Base-by-base conservation (phyloP, 106 monocot species). In the Dioscorea zingiberensis region DNA sequence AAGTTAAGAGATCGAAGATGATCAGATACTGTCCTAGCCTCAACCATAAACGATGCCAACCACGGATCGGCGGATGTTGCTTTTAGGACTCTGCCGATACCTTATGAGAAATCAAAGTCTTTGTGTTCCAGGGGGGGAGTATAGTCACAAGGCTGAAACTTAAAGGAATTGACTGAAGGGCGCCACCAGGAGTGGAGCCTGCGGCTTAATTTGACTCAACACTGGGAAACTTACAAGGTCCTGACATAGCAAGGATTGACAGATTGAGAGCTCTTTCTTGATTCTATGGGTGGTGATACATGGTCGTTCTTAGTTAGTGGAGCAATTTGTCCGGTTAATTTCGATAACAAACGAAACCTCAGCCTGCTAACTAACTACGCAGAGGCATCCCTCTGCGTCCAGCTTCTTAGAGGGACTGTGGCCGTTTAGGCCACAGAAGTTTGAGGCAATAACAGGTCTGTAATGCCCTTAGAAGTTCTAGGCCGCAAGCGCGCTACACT, bases 381-480 rank as follows among this genome's bases (percentile, higher is more conserved):
- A n/a, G 58, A 58, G 58, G 58, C 4, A 58, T 58, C 58, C 58
- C 58, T n/a, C 58, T n/a, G 10, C 23, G 58, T 3, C 58, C 58
- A 58, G 58, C 58, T 58, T 58, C 25, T 24, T 21, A 58, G 58
- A 58, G 58, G 58, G 58, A 58, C 58, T 58, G 23, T 58, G 58
- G 58, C 25, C 58, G 21, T 58, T 58, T 58, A 58, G 58, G 58
- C 21, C 58, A 58, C 21, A n/a, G 58, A 58, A n/a, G 58, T 58
- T 58, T 58, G 58, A 58, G 58, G 58, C 58, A 49, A 49, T 49
- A 49, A 58, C 21, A 58, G 90, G 86, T 86, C 81, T 91, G 81
- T 91, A 86, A 91, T 91, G 83, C 84, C 91, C 86, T 91, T 91
- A 91, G 91, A 86, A 86, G 84, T 91, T 86, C 76, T 84, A 78